A percentile compares a stretch with the other conserved stretches of the same genome.
These are phyloP conservation scores for Neoboletus magnificus DNA, from an alignment of 768 basidiomycete genomes.

Conservation along the genomic window DNA sequence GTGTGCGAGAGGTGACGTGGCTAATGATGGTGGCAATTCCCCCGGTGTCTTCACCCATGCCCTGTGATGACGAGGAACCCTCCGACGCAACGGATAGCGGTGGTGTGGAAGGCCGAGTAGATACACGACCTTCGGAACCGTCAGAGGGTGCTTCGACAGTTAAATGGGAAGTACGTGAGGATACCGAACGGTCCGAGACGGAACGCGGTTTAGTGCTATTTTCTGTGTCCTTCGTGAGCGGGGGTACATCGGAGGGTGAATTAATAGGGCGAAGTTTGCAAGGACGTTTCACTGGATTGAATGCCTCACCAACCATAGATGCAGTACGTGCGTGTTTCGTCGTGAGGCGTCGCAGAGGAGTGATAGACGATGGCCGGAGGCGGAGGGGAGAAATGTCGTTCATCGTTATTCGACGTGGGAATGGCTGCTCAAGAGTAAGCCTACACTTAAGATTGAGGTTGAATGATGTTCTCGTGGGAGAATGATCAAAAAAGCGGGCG, in stretches of 20 bases:
- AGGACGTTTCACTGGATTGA: conserved; percentile 29
- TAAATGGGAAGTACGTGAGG: conserved; percentile 23
- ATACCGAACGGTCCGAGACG: conserved; percentile 18
- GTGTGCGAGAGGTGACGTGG: conserved; percentile 31
- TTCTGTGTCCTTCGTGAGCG: conserved; percentile 20
- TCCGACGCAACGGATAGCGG: conserved; percentile 28
- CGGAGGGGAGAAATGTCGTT: conserved; percentile 35
- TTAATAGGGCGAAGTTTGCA: conserved; percentile 23
- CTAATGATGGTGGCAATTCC: conserved; percentile 40
- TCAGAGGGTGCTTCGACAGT: conserved; percentile 15
- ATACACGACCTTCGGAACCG: conserved; percentile 22
- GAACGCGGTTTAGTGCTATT: conserved; percentile 11
- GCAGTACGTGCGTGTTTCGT: conserved; percentile 24
- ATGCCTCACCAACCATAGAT: conserved; percentile 26
- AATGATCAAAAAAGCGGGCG: conserved; percentile 35
- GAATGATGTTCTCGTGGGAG: conserved; percentile 34
- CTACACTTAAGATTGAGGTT: conserved; percentile 31
- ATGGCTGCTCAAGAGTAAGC: conserved; percentile 25
- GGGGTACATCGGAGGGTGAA: conserved; percentile 12
- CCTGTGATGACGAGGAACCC: conserved; percentile 23
- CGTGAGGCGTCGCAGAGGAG: conserved; percentile 26
- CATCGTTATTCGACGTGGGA: conserved; percentile 35
- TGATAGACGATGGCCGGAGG: conserved; percentile 30
- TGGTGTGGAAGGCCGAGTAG: conserved; percentile 29
- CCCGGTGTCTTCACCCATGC: conserved; percentile 14